Evolutionary conservation across 2,329 filamentous ascomycete species (phyloP).

Genomic region (Hyphodiscus sp.): DNA sequence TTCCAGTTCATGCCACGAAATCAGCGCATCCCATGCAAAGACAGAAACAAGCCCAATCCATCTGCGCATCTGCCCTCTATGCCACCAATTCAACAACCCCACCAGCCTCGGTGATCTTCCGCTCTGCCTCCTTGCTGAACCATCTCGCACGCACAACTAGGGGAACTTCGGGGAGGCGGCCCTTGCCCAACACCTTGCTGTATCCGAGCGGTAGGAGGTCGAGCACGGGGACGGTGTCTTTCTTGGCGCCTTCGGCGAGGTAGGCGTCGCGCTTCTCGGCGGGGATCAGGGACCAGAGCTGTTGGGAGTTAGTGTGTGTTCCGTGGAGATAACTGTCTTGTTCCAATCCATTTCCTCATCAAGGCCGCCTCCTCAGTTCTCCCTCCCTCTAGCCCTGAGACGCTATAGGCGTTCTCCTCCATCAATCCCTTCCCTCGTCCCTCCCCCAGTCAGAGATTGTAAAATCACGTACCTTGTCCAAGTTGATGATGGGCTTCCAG

Average conservation of each 20-base stretch:
- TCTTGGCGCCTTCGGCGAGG: slow-evolving; percentile 66
- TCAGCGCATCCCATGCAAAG: not conserved
- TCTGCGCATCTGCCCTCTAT: slow-evolving; percentile 41
- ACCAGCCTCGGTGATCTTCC: slow-evolving; percentile 98
- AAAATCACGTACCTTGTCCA: slow-evolving; percentile 73
- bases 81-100: slow-evolving; percentile 94
- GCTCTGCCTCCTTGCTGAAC: slow-evolving; percentile 92
- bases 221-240: slow-evolving; percentile 92
- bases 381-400: not conserved
- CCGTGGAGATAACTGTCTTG: slow-evolving; percentile 10
- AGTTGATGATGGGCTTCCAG: slow-evolving; percentile 98
- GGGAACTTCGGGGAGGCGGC: slow-evolving; percentile 86
- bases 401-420: not conserved
- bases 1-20: not conserved
- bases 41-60: slow-evolving; percentile 7
- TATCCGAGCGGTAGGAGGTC: slow-evolving; percentile 96
- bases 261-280: slow-evolving; percentile 90
- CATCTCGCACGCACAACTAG: slow-evolving; percentile 92
- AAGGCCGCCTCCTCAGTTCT: not conserved
- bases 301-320: slow-evolving; percentile 20
- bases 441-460: not conserved
- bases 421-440: not conserved
- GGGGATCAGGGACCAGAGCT: slow-evolving; percentile 96
- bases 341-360: not conserved
- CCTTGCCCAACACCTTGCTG: slow-evolving; percentile 98